Percentiles rank a stretch among this genome's conserved stretches.
These are phyloP conservation scores for Exophiala bonariae DNA, from an alignment of 2,329 filamentous ascomycete genomes.

Conservation along the genomic window DNA sequence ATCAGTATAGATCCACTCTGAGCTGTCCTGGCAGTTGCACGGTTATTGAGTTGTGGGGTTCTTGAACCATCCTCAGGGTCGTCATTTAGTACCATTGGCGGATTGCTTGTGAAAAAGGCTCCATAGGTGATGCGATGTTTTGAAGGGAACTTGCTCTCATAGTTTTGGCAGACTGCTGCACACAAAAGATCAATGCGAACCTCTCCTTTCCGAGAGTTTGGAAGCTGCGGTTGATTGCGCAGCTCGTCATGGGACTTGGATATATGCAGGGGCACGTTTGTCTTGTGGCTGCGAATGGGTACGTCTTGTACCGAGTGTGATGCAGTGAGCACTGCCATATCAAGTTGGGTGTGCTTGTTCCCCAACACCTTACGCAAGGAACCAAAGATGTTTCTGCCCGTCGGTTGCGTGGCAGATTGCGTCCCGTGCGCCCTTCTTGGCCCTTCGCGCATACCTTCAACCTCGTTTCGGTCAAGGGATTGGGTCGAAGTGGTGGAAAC, in stretches of 20 bases:
- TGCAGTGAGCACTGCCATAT: conserved; percentile 24
- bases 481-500: conserved; percentile 58
- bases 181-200: conserved; percentile 79
- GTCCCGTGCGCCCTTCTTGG: conserved; percentile 12
- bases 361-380: conserved; percentile 82
- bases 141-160: conserved; percentile 67
- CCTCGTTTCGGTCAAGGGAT: conserved; percentile 36
- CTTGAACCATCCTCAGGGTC: conserved; percentile 1
- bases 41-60: conserved; percentile 43
- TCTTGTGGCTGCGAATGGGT: conserved; percentile 32
- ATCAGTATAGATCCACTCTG: conserved; percentile 93
- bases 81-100: conserved; percentile 6
- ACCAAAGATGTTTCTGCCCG: conserved; percentile 82
- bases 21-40: conserved; percentile 65
- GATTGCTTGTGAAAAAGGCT: conserved; percentile 15
- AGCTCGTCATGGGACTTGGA: conserved; percentile 46
- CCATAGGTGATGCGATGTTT: conserved; percentile 22
- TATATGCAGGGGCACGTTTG: conserved; percentile 44
- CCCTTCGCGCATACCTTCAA: not conserved
- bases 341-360: conserved; percentile 46
- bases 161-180: conserved; percentile 75
- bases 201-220: conserved; percentile 43
- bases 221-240: conserved; percentile 38
- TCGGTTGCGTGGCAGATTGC: conserved; percentile 46
- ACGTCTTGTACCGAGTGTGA: conserved; percentile 21